Conservation (phyloP, 176 grass and related monocot genomes). For the Ensete ventricosum region DNA sequence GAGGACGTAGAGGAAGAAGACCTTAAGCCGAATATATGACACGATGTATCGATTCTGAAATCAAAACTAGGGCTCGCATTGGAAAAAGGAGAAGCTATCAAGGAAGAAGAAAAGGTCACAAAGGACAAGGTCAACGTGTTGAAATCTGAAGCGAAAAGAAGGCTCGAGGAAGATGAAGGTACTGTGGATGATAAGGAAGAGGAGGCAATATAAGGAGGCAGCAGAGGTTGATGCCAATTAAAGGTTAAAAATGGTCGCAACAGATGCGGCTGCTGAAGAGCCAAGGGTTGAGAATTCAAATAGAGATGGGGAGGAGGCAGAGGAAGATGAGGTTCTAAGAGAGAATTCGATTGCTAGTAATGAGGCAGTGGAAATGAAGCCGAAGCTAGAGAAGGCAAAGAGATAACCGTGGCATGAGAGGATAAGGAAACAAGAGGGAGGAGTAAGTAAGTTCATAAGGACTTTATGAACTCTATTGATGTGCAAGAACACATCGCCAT, state of each 20-base stretch:
- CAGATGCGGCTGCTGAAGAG: neutral
- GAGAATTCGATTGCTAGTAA: neutral
- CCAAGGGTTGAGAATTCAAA: conserved; percentile 21
- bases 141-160: neutral
- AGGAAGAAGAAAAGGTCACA: neutral
- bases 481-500: no score
- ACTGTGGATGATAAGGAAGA: conserved; percentile 18
- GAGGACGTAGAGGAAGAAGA: conserved; percentile 5
- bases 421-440: no score
- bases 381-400: conserved; percentile 19
- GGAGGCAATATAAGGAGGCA: conserved; percentile 4
- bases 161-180: conserved; percentile 11
- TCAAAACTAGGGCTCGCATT: neutral
- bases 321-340: neutral
- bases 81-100: neutral
- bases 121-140: neutral
- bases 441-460: no score
- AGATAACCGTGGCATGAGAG: neutral
- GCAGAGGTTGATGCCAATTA: neutral
- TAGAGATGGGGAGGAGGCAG: conserved; percentile 7
- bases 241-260: neutral
- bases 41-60: neutral
- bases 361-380: conserved; percentile 15
- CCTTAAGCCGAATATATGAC: conserved; percentile 32
- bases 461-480: no score